Conservation (phyloP, 495 filamentous ascomycete genomes). For the Elasticomyces elasticus region DNA sequence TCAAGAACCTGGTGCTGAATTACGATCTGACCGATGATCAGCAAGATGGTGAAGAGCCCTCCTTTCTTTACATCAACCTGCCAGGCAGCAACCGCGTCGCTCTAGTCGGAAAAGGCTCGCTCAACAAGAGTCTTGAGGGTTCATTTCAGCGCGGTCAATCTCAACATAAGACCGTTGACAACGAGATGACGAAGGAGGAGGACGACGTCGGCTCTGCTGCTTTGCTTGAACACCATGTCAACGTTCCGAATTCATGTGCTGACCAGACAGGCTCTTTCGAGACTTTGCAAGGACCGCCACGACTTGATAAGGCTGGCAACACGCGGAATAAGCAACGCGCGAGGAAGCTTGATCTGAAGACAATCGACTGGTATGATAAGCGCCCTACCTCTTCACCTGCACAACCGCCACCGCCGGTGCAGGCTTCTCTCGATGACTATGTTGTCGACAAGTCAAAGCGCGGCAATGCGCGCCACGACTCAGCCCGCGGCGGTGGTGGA, state of each 20-base stretch:
- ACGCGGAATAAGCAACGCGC: slow-evolving; percentile 72
- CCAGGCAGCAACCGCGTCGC: slow-evolving; percentile 30
- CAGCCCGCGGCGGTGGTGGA: neutral
- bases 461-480: neutral
- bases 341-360: slow-evolving; percentile 85
- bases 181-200: slow-evolving; percentile 8
- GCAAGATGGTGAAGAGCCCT: slow-evolving; percentile 58
- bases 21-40: slow-evolving; percentile 80
- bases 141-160: slow-evolving; percentile 3
- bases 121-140: slow-evolving; percentile 17
- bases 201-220: neutral
- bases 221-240: neutral
- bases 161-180: slow-evolving; percentile 16
- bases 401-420: neutral
- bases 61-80: slow-evolving; percentile 23
- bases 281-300: slow-evolving; percentile 25
- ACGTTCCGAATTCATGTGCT: slow-evolving; percentile 2
- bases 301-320: slow-evolving; percentile 55
- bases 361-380: slow-evolving; percentile 75
- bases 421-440: slow-evolving; percentile 6
- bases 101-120: slow-evolving; percentile 18
- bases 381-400: slow-evolving; percentile 4
- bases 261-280: slow-evolving; percentile 24
- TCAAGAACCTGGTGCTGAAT: slow-evolving; percentile 94
- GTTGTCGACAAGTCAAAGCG: slow-evolving; percentile 3